Evolutionary conservation across 2,329 filamentous ascomycete genomes (phyloP).

Genomic region (Paraphoma sp.): DNA sequence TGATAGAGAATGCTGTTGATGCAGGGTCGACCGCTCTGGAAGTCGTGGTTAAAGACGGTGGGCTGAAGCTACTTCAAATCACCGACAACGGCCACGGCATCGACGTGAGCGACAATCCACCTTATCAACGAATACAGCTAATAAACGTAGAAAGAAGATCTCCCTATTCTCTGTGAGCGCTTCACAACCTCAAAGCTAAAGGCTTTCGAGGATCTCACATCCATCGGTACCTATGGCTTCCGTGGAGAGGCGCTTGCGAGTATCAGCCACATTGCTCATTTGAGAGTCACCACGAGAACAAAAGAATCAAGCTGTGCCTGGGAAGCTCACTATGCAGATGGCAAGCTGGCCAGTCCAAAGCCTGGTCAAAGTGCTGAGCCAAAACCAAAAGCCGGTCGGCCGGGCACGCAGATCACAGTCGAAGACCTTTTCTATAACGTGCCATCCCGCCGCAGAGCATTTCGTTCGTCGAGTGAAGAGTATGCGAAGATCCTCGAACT

Average conservation of each 20-base stretch:
- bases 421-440: constrained; percentile 98
- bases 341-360: constrained; percentile 81
- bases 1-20: constrained; percentile 97
- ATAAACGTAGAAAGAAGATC: constrained; percentile 75
- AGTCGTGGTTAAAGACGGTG: constrained; percentile 91
- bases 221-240: constrained; percentile 96
- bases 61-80: constrained; percentile 92
- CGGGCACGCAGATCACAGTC: constrained; percentile 93
- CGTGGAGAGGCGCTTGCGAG: constrained; percentile 94
- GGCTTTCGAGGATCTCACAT: constrained; percentile 87
- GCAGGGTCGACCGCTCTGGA: constrained; percentile 93
- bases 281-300: constrained; percentile 93
- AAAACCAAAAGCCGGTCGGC: constrained; percentile 84
- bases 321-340: constrained; percentile 86
- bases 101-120: constrained; percentile 65
- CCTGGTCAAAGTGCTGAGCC: constrained; percentile 87
- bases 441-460: constrained; percentile 84
- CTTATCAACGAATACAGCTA: constrained; percentile 11
- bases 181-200: constrained; percentile 98
- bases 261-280: constrained; percentile 97
- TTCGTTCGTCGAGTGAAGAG: constrained; percentile 90
- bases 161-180: constrained; percentile 90
- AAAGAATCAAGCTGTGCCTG: constrained; percentile 87
- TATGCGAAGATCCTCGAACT: constrained; percentile 98
- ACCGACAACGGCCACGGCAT: constrained; percentile 98